Conservation (phyloP, 805 yeast species). For the Myxozyma geophila region DNA sequence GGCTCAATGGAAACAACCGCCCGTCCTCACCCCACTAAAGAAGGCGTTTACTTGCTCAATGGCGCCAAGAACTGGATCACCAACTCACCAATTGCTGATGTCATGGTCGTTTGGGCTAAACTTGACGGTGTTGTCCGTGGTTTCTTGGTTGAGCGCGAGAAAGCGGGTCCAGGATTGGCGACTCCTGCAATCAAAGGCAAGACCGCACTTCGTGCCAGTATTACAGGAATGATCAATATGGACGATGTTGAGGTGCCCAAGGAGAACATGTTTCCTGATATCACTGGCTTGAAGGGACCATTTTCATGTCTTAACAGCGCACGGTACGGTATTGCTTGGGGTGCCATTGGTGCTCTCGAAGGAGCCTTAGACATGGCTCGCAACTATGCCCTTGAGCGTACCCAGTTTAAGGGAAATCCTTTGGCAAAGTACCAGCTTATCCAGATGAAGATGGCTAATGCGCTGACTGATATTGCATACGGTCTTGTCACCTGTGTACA, state of each 20-base stretch:
- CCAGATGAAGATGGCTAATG: conserved; percentile 52
- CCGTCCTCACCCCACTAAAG: conserved; percentile 49
- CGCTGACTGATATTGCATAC: conserved; percentile 49
- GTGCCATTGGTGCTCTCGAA: conserved; percentile 52
- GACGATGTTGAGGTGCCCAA: conserved; percentile 52
- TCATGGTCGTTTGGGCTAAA: conserved; percentile 52
- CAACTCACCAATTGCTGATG: conserved; percentile 53
- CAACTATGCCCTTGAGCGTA: conserved; percentile 48
- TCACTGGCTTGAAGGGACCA: conserved; percentile 52
- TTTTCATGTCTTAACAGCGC: conserved; percentile 52
- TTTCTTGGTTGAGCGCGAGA: conserved; percentile 48
- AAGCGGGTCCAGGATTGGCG: conserved; percentile 43
- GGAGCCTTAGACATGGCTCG: conserved; percentile 48
- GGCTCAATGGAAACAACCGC: conserved; percentile 62
- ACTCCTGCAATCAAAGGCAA: conserved; percentile 51
- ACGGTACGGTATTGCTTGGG: conserved; percentile 52
- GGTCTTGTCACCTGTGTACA: conserved; percentile 50
- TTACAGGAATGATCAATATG: conserved; percentile 52
- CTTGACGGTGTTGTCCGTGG: conserved; percentile 52
- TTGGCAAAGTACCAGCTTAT: conserved; percentile 50
- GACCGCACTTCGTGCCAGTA: conserved; percentile 49
- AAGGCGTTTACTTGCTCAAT: conserved; percentile 48
- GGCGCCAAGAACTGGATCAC: conserved; percentile 55
- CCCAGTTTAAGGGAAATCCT: conserved; percentile 48
- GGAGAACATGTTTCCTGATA: conserved; percentile 49